Evolutionary conservation across 225 moss, liverwort and hornwort genomes (phyloP).

Genomic region (Physcomitrium patens): DNA sequence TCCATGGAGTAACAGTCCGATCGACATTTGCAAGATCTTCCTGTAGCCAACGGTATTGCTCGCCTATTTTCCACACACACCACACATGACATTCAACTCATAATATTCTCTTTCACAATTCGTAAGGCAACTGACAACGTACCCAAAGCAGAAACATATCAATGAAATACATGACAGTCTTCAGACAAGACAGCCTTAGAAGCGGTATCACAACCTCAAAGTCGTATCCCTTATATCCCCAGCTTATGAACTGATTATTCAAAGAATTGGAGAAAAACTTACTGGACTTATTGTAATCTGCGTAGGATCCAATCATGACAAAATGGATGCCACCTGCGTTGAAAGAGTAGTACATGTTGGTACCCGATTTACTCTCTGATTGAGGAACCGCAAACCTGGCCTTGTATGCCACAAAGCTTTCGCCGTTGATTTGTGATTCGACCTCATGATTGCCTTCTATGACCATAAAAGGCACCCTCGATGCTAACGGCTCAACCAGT

Average conservation of each 20-base stretch:
- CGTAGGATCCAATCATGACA: constrained; percentile 68
- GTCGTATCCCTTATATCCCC: too few relatives aligned
- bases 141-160: too few relatives aligned
- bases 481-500: constrained; percentile 61
- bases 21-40: constrained; percentile 47
- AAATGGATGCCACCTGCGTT: constrained; percentile 68
- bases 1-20: constrained; percentile 58
- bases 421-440: constrained; percentile 53
- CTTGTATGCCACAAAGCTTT: constrained; percentile 53
- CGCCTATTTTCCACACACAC: too few relatives aligned
- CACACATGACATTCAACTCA: too few relatives aligned
- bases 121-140: too few relatives aligned
- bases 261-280: neutral
- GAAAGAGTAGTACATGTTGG: constrained; percentile 64
- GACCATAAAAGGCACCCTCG: constrained; percentile 69
- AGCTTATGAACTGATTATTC: neutral
- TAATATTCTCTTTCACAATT: too few relatives aligned
- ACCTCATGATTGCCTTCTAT: constrained; percentile 74
- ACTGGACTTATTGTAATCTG: constrained; percentile 40
- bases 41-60: constrained; percentile 54
- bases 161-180: too few relatives aligned
- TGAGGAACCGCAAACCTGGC: constrained; percentile 56
- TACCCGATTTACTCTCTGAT: constrained; percentile 53
- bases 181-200: too few relatives aligned
- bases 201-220: too few relatives aligned